Evolutionary conservation across 441 rosid genomes (phyloP).

Genomic region (Eutrema salsugineum): DNA sequence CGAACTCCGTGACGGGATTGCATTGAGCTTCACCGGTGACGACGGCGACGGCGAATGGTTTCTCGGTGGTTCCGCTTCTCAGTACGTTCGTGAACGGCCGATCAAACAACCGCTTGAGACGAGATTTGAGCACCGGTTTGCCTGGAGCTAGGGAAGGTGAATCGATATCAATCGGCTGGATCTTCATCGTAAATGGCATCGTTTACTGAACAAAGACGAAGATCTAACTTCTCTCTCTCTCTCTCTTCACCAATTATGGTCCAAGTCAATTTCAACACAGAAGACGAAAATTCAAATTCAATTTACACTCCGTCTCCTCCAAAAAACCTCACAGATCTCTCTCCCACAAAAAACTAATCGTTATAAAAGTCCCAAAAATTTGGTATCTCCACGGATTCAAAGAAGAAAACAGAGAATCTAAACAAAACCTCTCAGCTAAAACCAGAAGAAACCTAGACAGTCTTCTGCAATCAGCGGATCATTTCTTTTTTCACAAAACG

Average conservation of each 20-base stretch:
- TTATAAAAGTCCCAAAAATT: slow-evolving; percentile 10
- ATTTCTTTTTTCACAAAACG: slow-evolving; percentile 11
- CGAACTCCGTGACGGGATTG: slow-evolving; percentile 53
- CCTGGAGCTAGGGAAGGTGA: slow-evolving; percentile 32
- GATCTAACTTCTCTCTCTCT: slow-evolving; percentile 18
- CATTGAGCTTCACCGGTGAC: slow-evolving; percentile 33
- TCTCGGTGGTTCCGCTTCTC: slow-evolving; percentile 53
- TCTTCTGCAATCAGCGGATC: slow-evolving; percentile 28
- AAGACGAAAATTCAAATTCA: slow-evolving; percentile 19
- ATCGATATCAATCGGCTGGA: slow-evolving; percentile 81
- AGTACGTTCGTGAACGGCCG: slow-evolving; percentile 72
- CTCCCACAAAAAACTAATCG: neutral
- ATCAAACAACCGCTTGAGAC: slow-evolving; percentile 81
- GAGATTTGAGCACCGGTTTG: slow-evolving; percentile 78
- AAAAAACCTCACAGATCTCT: slow-evolving; percentile 22
- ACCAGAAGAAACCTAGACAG: slow-evolving; percentile 19
- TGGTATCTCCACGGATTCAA: neutral
- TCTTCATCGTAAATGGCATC: slow-evolving; percentile 63
- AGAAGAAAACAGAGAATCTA: slow-evolving; percentile 21
- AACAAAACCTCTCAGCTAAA: slow-evolving; percentile 34
- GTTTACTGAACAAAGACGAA: neutral
- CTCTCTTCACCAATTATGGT: neutral
- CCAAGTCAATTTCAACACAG: slow-evolving; percentile 27
- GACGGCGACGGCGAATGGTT: slow-evolving; percentile 22
- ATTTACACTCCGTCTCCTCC: slow-evolving; percentile 7